These are phyloP conservation scores for Limonomyces culmigenus DNA, from an alignment of 1,284 basidiomycete genomes.

Conservation along the genomic window DNA sequence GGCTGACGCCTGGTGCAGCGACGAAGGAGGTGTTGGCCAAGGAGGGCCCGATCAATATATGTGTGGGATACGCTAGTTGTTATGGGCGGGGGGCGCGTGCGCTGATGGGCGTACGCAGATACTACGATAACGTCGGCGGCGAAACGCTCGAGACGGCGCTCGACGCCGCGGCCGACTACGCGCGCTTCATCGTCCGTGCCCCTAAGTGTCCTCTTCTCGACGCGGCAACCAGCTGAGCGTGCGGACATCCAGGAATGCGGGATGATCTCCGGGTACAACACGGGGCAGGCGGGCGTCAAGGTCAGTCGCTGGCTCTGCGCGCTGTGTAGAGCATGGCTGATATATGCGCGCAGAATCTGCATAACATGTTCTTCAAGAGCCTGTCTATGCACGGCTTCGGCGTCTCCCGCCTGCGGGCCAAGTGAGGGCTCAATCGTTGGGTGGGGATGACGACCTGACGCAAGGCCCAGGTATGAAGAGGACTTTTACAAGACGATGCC, in stretches of 20 bases:
- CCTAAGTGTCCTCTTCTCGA: no score
- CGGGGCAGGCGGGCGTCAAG: background rate
- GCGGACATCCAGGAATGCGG: background rate
- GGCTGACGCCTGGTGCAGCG: conserved; percentile 8
- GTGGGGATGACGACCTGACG: background rate
- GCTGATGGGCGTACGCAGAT: no score
- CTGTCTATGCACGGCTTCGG: background rate
- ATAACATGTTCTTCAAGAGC: background rate
- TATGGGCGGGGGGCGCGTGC: no score
- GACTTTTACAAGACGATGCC: background rate
- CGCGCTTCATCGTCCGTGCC: background rate
- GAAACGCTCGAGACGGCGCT: background rate
- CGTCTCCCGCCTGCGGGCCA: background rate
- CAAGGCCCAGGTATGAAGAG: background rate
- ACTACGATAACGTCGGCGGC: background rate
- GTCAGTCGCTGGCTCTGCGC: background rate
- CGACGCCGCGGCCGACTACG: background rate
- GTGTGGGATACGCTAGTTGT: no score
- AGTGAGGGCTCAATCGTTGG: background rate
- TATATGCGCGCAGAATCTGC: background rate
- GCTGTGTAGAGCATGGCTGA: background rate
- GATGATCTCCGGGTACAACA: background rate
- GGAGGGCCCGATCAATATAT: conserved; percentile 40
- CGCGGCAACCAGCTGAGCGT: background rate
- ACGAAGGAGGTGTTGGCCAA: conserved; percentile 35